These are phyloP conservation scores for Pythium rishiriense DNA, from an alignment of 352 stramenopile genomes.

Conservation along the genomic window DNA sequence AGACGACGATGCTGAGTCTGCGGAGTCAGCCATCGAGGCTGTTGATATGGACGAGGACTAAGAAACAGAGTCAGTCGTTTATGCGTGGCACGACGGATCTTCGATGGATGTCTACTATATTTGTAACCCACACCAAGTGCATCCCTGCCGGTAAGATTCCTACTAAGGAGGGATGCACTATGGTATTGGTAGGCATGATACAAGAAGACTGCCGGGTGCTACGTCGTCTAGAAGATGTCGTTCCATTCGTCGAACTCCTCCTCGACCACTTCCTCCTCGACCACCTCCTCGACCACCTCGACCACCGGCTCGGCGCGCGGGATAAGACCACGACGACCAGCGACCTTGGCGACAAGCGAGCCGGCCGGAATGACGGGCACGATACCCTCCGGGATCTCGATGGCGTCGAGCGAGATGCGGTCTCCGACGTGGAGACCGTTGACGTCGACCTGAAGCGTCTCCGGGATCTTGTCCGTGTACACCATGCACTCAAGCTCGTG, in stretches of 20 bases:
- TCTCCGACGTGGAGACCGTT: conserved; percentile 87
- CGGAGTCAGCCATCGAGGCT: not conserved
- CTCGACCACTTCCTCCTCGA: conserved; percentile 63
- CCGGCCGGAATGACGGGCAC: conserved; percentile 58
- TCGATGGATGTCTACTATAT: conserved; percentile 30
- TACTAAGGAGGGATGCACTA: not conserved
- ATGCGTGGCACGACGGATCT: not conserved
- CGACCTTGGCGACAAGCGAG: conserved; percentile 84
- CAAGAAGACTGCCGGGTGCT: not conserved
- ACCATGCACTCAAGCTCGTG: conserved; percentile 82
- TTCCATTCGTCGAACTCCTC: conserved; percentile 89
- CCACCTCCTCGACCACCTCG: conserved; percentile 64
- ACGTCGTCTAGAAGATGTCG: conserved; percentile 76
- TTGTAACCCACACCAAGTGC: conserved; percentile 4
- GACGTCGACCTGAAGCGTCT: conserved; percentile 80
- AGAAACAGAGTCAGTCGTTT: not conserved
- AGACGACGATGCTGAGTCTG: conserved; percentile 1
- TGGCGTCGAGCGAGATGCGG: conserved; percentile 76
- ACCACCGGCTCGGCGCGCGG: conserved; percentile 65
- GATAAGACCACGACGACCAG: conserved; percentile 83
- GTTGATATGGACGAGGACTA: conserved; percentile 24
- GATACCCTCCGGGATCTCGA: conserved; percentile 77
- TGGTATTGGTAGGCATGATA: not conserved
- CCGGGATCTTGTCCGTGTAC: conserved; percentile 73
- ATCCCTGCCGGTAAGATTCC: not conserved